phyloP scores from a whole-genome alignment of 352 stramenopile genomes.

The Phytopythium aichiense region DNA sequence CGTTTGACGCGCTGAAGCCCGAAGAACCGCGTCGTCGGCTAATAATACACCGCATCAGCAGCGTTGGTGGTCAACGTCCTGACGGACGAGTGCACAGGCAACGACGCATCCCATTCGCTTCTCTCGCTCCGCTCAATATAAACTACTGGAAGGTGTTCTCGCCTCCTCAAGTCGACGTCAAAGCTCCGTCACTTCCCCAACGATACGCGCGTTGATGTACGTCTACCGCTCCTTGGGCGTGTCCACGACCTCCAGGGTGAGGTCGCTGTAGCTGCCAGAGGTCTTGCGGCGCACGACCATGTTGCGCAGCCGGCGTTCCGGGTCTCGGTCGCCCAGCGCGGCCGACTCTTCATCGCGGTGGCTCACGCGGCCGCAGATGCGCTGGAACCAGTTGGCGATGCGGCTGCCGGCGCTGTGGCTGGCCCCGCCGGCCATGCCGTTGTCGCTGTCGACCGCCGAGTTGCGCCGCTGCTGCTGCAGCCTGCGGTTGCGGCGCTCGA shows the following conservation, averaged over 20 bases:
- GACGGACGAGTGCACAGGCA: background rate
- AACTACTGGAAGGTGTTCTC: background rate
- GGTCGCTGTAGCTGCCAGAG: conserved; percentile 80
- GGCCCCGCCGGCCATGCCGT: background rate
- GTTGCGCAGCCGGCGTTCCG: conserved; percentile 70
- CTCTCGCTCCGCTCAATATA: background rate
- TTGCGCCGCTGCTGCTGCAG: conserved; percentile 40
- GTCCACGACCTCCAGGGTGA: conserved; percentile 62
- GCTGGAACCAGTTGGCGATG: conserved; percentile 39
- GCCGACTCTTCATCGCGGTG: conserved; percentile 12
- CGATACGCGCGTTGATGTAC: background rate
- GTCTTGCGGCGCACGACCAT: conserved; percentile 49
- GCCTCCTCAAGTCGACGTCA: background rate
- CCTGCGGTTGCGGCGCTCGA: conserved; percentile 46
- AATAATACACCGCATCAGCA: background rate
- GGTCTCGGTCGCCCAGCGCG: conserved; percentile 52
- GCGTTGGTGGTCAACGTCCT: background rate
- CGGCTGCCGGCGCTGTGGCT: conserved; percentile 31
- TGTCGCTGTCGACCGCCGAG: conserved; percentile 32
- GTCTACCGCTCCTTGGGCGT: conserved; percentile 42
- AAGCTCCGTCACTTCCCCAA: conserved; percentile 5
- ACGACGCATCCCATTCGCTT: background rate
- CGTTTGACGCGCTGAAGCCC: background rate
- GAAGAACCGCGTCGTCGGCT: background rate
- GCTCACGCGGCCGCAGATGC: conserved; percentile 25